Conservation (phyloP, 306 rosid genomes). For the Inga leiocalycina region DNA sequence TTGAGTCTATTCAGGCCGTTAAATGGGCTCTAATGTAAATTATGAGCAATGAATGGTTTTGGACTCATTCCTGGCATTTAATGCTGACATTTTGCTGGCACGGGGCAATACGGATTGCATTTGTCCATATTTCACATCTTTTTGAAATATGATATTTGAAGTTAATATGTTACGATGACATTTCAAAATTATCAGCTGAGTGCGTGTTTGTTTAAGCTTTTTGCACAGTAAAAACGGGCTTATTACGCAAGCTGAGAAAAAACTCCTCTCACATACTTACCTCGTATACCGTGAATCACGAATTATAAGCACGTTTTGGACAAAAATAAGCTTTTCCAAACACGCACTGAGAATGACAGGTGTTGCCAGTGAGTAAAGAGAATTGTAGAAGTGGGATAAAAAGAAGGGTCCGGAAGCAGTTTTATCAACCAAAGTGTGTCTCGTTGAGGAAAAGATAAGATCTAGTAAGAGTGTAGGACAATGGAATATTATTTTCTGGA, state of each 20-base stretch:
- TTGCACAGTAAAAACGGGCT: too few species aligned
- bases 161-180: background rate
- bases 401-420: background rate
- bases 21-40: background rate
- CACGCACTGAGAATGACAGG: conserved; percentile 1
- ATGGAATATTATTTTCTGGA: background rate
- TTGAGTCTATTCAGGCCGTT: background rate
- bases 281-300: too few species aligned
- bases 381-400: background rate
- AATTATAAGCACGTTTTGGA: too few species aligned
- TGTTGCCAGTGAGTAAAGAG: background rate
- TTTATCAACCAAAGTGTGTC: background rate
- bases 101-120: background rate
- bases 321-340: too few species aligned
- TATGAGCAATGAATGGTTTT: background rate
- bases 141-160: background rate
- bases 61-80: background rate
- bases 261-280: too few species aligned
- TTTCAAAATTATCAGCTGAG: background rate
- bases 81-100: background rate
- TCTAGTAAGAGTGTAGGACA: background rate
- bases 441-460: background rate
- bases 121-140: background rate
- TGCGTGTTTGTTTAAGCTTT: too few species aligned
- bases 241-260: too few species aligned